A percentile compares a stretch with the other conserved stretches of the same genome.
phyloP scores from a whole-genome alignment of 495 filamentous ascomycete genomes.

The Xylaria scruposa region DNA sequence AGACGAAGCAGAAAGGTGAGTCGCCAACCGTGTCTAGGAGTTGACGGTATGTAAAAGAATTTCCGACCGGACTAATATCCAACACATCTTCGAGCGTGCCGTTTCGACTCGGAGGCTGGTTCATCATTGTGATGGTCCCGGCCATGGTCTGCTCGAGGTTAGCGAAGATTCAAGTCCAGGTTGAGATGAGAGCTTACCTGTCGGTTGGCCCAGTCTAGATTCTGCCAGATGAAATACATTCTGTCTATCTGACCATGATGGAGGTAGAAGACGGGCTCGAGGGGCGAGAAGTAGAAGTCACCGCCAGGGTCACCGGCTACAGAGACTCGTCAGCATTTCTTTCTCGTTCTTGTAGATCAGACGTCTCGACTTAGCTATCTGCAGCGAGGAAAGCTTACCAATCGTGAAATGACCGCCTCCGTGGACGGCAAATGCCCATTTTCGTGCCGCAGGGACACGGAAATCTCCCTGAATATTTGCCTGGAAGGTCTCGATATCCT shows the following conservation, averaged over 20 bases:
- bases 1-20: constrained; percentile 48
- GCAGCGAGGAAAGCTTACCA: constrained; percentile 22
- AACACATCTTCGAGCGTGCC: constrained; percentile 42
- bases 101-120: constrained; percentile 42
- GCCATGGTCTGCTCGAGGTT: constrained; percentile 41
- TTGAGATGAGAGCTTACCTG: constrained; percentile 36
- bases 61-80: constrained; percentile 39
- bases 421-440: constrained; percentile 46
- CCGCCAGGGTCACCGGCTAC: constrained; percentile 46
- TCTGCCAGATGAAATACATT: constrained; percentile 76
- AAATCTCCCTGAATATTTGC: constrained; percentile 47
- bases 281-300: constrained; percentile 67
- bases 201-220: constrained; percentile 46
- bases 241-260: constrained; percentile 77
- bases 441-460: constrained; percentile 34
- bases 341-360: not conserved
- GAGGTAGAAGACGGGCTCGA: constrained; percentile 73
- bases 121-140: constrained; percentile 51
- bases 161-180: not conserved
- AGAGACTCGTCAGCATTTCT: not conserved
- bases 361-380: not conserved
- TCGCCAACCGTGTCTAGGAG: constrained; percentile 41
- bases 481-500: constrained; percentile 45
- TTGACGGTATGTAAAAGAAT: constrained; percentile 26
- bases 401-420: constrained; percentile 48